Conservation (phyloP, 371 early-diverging fungal genomes). For the Rhizopus delemar region DNA sequence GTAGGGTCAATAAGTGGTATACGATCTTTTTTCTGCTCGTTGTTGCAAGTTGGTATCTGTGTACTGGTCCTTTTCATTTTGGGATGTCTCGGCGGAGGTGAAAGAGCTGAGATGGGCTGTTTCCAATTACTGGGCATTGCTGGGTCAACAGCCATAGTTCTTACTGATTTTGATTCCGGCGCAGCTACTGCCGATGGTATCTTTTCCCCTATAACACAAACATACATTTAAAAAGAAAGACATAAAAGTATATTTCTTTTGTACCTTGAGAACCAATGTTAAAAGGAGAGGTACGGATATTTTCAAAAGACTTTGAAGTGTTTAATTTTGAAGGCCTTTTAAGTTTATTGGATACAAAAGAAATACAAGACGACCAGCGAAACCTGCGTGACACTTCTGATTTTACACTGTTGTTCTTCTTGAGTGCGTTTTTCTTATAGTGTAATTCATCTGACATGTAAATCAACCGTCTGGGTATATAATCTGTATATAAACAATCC, state of each 20-base stretch:
- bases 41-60: neutral
- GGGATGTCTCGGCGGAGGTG: constrained; percentile 28
- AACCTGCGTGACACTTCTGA: constrained; percentile 20
- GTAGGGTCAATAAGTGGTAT: constrained; percentile 1
- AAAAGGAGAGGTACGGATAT: neutral
- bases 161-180: neutral
- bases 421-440: neutral
- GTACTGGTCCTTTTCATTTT: constrained; percentile 19
- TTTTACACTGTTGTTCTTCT: constrained; percentile 6
- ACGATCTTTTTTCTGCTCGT: neutral
- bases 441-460: constrained; percentile 18
- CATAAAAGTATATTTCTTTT: neutral
- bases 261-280: neutral
- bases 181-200: no score
- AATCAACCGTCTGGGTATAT: constrained; percentile 2
- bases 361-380: constrained; percentile 34
- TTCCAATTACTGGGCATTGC: neutral
- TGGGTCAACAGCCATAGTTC: neutral
- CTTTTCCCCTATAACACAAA: no score
- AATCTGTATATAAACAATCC: neutral
- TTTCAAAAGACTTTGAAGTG: constrained; percentile 21
- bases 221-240: no score
- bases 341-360: constrained; percentile 23
- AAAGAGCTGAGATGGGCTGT: constrained; percentile 18
- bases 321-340: constrained; percentile 7